Percentiles rank a stretch among this genome's conserved stretches.
These are phyloP conservation scores for Trichoderma sp. DNA, from an alignment of 2,329 filamentous ascomycete species.

Conservation along the genomic window DNA sequence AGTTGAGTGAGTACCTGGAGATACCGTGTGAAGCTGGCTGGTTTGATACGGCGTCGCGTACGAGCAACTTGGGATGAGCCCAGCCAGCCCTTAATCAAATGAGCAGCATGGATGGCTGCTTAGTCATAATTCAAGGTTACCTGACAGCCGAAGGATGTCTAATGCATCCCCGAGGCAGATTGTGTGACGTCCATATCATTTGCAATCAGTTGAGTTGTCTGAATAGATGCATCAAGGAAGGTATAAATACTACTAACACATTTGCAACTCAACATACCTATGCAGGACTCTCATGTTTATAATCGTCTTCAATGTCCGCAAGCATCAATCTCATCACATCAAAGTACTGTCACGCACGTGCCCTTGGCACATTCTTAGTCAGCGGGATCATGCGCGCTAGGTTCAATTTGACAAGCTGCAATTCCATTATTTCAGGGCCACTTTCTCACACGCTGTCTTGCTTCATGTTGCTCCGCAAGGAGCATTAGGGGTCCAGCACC, in stretches of 20 bases:
- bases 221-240: background rate
- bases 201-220: background rate
- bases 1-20: background rate
- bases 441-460: background rate
- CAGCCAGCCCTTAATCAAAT: constrained; percentile 10
- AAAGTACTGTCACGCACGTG: background rate
- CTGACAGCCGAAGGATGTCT: background rate
- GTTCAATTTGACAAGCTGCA: background rate
- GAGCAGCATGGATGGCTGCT: background rate
- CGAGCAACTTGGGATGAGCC: background rate
- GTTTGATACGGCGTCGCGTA: background rate
- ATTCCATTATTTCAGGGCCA: background rate
- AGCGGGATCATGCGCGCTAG: background rate
- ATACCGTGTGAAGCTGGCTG: background rate
- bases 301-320: background rate
- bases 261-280: background rate
- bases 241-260: background rate
- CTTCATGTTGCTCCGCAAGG: background rate
- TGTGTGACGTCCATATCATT: background rate
- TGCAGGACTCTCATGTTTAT: background rate
- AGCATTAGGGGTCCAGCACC: background rate
- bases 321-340: background rate
- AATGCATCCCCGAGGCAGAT: no score
- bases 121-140: constrained; percentile 1
- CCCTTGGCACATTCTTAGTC: background rate